Evolutionary conservation across 106 monocot genomes (phyloP).

Genomic region (Amphibolis antarctica): DNA sequence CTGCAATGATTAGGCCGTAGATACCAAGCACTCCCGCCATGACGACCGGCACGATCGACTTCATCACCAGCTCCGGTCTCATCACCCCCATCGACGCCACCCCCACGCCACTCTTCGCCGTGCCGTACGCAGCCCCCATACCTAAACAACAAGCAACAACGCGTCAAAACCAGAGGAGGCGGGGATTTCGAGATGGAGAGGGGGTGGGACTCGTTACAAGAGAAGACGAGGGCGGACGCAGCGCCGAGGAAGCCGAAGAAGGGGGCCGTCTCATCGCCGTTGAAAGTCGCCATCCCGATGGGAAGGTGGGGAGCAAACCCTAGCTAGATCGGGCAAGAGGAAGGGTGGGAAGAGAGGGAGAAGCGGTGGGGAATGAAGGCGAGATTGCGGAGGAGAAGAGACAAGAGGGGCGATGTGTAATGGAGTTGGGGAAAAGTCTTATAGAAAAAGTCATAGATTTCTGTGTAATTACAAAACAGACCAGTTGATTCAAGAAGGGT

Average conservation of each 20-base stretch:
- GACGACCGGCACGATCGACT: constrained; percentile 79
- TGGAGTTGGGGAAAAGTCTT: too few relatives aligned
- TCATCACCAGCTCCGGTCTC: constrained; percentile 88
- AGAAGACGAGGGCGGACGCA: constrained; percentile 59
- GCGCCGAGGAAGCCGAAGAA: constrained; percentile 64
- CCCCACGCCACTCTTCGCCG: constrained; percentile 84
- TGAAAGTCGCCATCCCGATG: constrained; percentile 28
- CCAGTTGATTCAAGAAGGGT: too few relatives aligned
- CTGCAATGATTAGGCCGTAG: constrained; percentile 44
- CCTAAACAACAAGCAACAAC: constrained; percentile 21
- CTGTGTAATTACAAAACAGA: too few relatives aligned
- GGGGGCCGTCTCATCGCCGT: constrained; percentile 62
- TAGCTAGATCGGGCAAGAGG: constrained; percentile 8
- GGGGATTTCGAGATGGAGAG: background rate
- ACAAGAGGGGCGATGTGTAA: background rate
- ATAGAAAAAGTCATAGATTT: too few relatives aligned
- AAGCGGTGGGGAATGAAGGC: background rate
- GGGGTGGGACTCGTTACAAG: constrained; percentile 17
- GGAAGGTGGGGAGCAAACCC: constrained; percentile 5
- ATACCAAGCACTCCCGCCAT: constrained; percentile 91
- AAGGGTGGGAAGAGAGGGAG: background rate
- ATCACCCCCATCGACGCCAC: constrained; percentile 89
- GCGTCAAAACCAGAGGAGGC: background rate
- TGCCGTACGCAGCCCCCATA: constrained; percentile 78
- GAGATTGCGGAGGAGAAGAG: background rate